Conservation (phyloP, 139 green algal genomes). For the Tetraselmis striata region DNA sequence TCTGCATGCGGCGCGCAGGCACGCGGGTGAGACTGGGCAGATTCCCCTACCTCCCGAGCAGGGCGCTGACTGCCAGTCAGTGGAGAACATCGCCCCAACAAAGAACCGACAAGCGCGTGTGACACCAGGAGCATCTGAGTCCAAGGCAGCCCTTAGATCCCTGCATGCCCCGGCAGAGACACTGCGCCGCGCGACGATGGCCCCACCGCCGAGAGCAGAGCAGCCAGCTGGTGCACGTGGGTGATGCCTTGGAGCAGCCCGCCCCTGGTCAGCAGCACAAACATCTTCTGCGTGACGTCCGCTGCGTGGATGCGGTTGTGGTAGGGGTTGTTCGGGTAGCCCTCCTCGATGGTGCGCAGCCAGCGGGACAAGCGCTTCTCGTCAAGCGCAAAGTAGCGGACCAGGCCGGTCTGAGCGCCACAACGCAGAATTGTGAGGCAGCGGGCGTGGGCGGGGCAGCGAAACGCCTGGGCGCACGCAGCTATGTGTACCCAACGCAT, state of each 20-base stretch:
- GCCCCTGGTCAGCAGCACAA: slow-evolving; percentile 36
- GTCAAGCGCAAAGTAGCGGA: neutral
- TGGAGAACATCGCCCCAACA: too few relatives aligned
- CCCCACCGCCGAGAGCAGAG: neutral
- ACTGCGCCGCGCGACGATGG: too few relatives aligned
- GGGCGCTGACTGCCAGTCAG: too few relatives aligned
- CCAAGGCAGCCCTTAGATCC: too few relatives aligned
- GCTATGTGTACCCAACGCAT: neutral
- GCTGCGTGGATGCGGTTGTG: slow-evolving; percentile 62
- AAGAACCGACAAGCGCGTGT: too few relatives aligned
- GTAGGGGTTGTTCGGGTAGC: slow-evolving; percentile 52
- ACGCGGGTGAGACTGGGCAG: too few relatives aligned
- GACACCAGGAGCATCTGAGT: too few relatives aligned
- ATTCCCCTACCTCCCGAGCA: too few relatives aligned
- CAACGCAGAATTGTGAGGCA: too few relatives aligned
- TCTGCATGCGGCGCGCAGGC: too few relatives aligned
- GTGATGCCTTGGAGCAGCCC: slow-evolving; percentile 14
- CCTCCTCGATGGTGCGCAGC: neutral
- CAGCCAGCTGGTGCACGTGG: neutral
- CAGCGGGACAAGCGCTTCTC: neutral
- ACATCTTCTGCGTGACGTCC: slow-evolving; percentile 57
- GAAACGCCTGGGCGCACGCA: neutral
- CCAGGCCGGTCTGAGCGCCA: neutral
- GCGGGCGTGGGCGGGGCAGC: too few relatives aligned
- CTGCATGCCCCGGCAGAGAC: too few relatives aligned